Evolutionary conservation across 441 rosid genomes (phyloP).

Genomic region (Brassica hybrid): DNA sequence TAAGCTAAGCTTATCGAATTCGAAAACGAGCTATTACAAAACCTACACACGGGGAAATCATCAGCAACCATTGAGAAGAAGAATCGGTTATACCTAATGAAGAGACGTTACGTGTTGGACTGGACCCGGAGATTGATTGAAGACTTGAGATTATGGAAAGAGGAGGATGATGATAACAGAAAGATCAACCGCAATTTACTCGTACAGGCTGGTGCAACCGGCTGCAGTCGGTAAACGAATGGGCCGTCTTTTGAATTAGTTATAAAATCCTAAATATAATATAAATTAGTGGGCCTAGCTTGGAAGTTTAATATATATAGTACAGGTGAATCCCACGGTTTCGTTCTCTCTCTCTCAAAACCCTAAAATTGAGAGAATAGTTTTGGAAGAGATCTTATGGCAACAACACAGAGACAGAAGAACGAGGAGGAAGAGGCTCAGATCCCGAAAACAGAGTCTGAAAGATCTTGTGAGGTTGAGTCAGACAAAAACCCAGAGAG

Average conservation of each 20-base stretch:
- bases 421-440: background rate
- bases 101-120: conserved; percentile 4
- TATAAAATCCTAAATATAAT: background rate
- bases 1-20: conserved; percentile 5
- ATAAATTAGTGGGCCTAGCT: conserved; percentile 24
- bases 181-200: background rate
- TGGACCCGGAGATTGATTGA: conserved; percentile 28
- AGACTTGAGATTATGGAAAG: conserved; percentile 9
- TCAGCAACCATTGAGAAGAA: conserved; percentile 2
- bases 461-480: background rate
- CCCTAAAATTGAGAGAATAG: background rate
- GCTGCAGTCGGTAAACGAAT: conserved; percentile 4
- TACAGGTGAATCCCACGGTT: background rate
- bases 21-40: conserved; percentile 8
- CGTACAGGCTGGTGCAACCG: background rate
- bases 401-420: background rate
- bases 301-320: background rate
- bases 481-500: background rate
- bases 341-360: background rate
- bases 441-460: background rate
- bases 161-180: background rate
- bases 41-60: conserved; percentile 4
- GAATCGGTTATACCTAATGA: conserved; percentile 21
- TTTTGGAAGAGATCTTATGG: background rate
- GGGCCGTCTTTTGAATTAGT: background rate